Conservation (phyloP, 306 rosid species). For the Malus sylvestris region DNA sequence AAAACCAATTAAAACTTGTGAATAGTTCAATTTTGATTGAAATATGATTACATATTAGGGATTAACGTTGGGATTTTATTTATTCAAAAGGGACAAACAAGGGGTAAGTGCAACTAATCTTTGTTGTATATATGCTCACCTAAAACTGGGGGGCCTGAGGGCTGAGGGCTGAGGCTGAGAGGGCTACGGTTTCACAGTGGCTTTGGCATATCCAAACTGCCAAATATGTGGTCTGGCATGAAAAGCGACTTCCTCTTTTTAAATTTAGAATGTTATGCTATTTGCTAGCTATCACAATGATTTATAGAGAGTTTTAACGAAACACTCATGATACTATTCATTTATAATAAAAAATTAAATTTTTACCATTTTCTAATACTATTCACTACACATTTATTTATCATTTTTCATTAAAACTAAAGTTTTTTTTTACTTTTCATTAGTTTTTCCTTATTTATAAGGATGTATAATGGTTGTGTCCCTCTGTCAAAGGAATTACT, state of each 20-base stretch:
- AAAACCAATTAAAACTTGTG: no score
- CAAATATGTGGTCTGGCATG: not conserved
- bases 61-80: not conserved
- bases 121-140: not conserved
- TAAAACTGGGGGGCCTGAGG: no score
- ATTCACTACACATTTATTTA: no score
- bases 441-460: no score
- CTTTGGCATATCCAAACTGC: not conserved
- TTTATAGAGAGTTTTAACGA: no score
- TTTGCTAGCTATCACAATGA: not conserved
- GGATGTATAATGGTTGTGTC: no score
- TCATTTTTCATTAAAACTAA: no score
- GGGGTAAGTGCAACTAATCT: not conserved
- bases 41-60: no score
- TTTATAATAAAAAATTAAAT: accelerated
- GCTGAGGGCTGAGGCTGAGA: not conserved
- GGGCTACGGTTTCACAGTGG: not conserved
- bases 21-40: no score
- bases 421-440: no score
- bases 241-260: not conserved
- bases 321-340: accelerated
- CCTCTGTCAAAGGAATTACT: no score
- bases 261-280: not conserved
- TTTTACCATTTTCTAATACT: no score
- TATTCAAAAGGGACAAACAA: not conserved